Percentiles rank a stretch among this genome's conserved stretches.
Conservation (phyloP, 176 grass and related monocot species). For the Ampelocalamus luodianensis region DNA sequence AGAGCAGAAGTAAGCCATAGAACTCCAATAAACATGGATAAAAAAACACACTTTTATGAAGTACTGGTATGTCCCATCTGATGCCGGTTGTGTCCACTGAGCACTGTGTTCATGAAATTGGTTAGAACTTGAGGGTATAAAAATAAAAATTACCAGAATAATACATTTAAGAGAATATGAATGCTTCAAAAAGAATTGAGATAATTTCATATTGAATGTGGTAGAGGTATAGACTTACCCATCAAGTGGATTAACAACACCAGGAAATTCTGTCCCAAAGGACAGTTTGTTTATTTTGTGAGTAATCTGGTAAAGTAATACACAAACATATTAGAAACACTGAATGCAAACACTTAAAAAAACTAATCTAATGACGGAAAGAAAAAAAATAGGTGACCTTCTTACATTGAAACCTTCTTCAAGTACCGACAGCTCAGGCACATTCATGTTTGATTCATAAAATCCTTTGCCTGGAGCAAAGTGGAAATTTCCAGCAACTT, state of each 20-base stretch:
- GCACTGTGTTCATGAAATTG: constrained; percentile 57
- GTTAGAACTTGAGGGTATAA: constrained; percentile 23
- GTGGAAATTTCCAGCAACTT: constrained; percentile 97
- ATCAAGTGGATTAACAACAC: constrained; percentile 93
- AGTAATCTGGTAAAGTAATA: constrained; percentile 69
- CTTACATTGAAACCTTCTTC: constrained; percentile 89
- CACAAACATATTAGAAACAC: constrained; percentile 23
- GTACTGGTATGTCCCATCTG: constrained; percentile 93
- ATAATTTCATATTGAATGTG: constrained; percentile 24
- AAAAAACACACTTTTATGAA: constrained; percentile 80
- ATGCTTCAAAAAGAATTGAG: neutral
- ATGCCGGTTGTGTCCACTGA: constrained; percentile 72
- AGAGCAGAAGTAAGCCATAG: constrained; percentile 34
- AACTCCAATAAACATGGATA: constrained; percentile 35
- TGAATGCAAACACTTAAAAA: constrained; percentile 3
- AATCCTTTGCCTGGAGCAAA: constrained; percentile 93
- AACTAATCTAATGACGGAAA: neutral
- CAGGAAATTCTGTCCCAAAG: constrained; percentile 90
- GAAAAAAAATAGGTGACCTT: constrained; percentile 10
- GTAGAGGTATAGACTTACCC: constrained; percentile 53
- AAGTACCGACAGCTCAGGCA: constrained; percentile 64
- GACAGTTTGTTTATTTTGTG: constrained; percentile 97
- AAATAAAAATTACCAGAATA: neutral
- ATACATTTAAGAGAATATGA: neutral
- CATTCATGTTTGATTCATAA: constrained; percentile 76